Evolutionary conservation across 352 stramenopile species (phyloP), one percentile per base, ranked within the genome.

Genomic region (Globisporangium cylindrosporum): DNA sequence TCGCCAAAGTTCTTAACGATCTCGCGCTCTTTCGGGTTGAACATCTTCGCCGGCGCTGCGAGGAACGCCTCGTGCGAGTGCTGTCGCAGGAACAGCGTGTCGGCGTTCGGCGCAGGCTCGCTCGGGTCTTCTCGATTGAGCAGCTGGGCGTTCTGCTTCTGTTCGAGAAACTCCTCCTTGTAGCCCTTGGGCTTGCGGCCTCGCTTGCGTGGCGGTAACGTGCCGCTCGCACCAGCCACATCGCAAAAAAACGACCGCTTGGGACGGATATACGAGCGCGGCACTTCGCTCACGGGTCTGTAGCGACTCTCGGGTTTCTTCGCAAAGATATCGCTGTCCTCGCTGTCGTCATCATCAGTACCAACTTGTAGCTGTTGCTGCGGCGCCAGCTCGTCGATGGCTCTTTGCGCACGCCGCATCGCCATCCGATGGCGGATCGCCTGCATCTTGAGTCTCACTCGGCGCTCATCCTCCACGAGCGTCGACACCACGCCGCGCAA

Each of bases 231-330:
- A 22, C 68, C 72, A 12, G 48, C 65, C n/a, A 76, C 70, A 70
- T 92, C 81, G 18, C 76, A 72, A 60, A 91, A 93, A 68, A 90
- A 91, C 9, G 82, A 93, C 34, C 66, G 49, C 38, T 81, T 76
- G 38, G 70, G 76, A 0, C 83, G 84, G 56, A 92, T 89, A 61
- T 76, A 89, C 1, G 82, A 91, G 55, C 79, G 82, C 51, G 78
- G 73, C 15, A 76, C 62, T 5, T 76, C 77, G 1, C 71, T 73
- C 14, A 75, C 51, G 41, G 41, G 65, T 49, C 77, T 75, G 66
- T 83, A 88, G 22, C 67, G 60, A 29, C 59, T 79, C 62, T 81
- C 73, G 0, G 48, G 34, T 4, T 77, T 66, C 14, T 67, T 72
- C 10, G 54, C 69, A 64, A 84, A 84, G n/a, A 76, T 43, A 25